Base-by-base conservation (phyloP, 2,329 filamentous ascomycete genomes). In the Talaromyces sp. region DNA sequence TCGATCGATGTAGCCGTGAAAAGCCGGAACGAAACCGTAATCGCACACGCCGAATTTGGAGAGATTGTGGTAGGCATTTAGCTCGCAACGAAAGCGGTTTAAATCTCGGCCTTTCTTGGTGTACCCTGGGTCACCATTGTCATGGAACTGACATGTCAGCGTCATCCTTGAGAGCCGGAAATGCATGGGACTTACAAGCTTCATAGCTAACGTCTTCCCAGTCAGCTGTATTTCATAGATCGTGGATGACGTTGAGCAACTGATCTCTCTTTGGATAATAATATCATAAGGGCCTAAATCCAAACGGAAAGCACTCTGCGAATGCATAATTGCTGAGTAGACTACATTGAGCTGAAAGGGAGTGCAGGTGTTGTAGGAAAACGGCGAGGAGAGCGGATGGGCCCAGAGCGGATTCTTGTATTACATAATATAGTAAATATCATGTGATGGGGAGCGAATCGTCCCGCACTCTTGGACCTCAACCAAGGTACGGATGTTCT, bases 61-160 rank as follows among this genome's bases (percentile, higher is more conserved):
- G 8, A 65, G 57, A 0, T 63, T 63, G 14, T 51, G 6, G 36
- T 66, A 65, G 16, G 62, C 62, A 16, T 58, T 61, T 0, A 54
- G 27, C 49, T 66, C 61, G 47, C 58, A 63, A 47, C 65, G 58
- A 49, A 63, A 63, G 5, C 62, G 52, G 29, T 65, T 61, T 16
- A 66, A 33, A 45, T 66, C 65, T 30, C 63, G 59, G n/a, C 63
- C 62, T 39, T 51, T 58, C 19, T 54, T 41, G 4, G 54, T 55
- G 53, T 58, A 63, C 19, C 62, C 62, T 9, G 58, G 58, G 37
- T 66, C 60, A 20, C 63, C 64, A 44, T 64, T 63, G 37, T 64
- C 55, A 37, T 66, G 62, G 30, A 60, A 64, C 57, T 58, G 22
- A 20, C n/a, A 35, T 7, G 43, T 56, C 27, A 60, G 52, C 20